Evolutionary conservation across 140 eudicot genomes (phyloP).

Genomic region (Ambrosia hybrid): DNA sequence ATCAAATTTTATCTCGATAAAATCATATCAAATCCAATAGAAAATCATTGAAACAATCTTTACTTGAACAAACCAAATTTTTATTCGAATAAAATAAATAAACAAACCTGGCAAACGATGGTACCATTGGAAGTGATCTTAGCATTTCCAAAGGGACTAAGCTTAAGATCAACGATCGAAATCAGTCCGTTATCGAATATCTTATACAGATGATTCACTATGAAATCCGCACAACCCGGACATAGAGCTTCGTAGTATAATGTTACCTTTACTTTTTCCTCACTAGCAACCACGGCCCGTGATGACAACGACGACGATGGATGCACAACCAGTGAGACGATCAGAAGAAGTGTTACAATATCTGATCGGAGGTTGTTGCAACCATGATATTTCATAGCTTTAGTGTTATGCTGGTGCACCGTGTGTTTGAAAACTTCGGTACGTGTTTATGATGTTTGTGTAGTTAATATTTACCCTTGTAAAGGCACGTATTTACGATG

Average conservation of each 20-base stretch:
- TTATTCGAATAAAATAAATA: too few relatives aligned
- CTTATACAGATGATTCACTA: constrained; percentile 49
- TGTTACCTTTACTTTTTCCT: constrained; percentile 50
- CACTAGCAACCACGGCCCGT: background rate
- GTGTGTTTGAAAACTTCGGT: background rate
- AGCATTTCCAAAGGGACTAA: constrained; percentile 85
- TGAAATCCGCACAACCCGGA: constrained; percentile 64
- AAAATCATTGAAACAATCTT: too few relatives aligned
- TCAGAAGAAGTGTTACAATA: constrained; percentile 5
- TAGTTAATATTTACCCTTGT: background rate
- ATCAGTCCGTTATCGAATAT: constrained; percentile 53
- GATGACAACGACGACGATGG: background rate
- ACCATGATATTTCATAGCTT: constrained; percentile 16
- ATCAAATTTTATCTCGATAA: too few relatives aligned
- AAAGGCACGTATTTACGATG: background rate
- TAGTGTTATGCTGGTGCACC: background rate
- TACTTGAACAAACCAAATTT: too few relatives aligned
- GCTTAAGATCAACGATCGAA: constrained; percentile 55
- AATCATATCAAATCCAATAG: too few relatives aligned
- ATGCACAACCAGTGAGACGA: constrained; percentile 11
- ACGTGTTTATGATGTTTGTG: background rate
- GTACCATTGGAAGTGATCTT: background rate
- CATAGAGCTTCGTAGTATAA: constrained; percentile 77
- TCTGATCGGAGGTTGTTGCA: constrained; percentile 1
- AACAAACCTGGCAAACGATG: too few relatives aligned